These are phyloP conservation scores for Mortierella sp. DNA, from an alignment of 371 early-diverging fungal genomes.

Conservation along the genomic window DNA sequence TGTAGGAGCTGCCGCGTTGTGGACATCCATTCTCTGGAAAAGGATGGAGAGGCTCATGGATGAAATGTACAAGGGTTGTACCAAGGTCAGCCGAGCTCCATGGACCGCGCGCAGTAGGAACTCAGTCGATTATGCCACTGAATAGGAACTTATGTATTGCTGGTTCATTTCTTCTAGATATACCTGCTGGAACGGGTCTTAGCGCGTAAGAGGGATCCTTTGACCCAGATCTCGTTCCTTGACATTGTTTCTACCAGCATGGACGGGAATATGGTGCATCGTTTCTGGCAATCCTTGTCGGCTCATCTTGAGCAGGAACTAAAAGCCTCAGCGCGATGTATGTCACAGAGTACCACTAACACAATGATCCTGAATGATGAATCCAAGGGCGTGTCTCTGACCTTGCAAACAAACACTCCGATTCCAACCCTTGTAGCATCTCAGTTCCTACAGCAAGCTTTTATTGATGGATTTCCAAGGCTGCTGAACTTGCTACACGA, in stretches of 20 bases:
- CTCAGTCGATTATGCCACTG: too few relatives aligned
- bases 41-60: constrained; percentile 81
- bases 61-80: constrained; percentile 74
- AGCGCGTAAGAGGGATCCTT: constrained; percentile 74
- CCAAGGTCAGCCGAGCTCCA: constrained; percentile 74
- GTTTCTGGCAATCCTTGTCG: constrained; percentile 61
- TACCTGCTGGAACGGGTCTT: constrained; percentile 80
- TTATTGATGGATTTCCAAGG: constrained; percentile 82
- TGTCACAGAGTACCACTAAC: not conserved
- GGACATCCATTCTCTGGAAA: constrained; percentile 71
- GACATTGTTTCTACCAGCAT: constrained; percentile 58
- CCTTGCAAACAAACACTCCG: not conserved
- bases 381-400: too few relatives aligned
- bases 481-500: constrained; percentile 79
- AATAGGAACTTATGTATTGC: too few relatives aligned
- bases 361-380: too few relatives aligned
- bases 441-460: constrained; percentile 73
- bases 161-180: constrained; percentile 55
- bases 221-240: constrained; percentile 72
- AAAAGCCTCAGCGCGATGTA: constrained; percentile 45
- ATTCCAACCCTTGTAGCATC: constrained; percentile 57
- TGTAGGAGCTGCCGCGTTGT: constrained; percentile 61
- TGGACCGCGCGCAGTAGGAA: too few relatives aligned
- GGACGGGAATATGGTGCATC: constrained; percentile 60
- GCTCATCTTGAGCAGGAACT: constrained; percentile 60